Conservation (phyloP, 495 filamentous ascomycete genomes). For the Aspergillus mulundensis region DNA sequence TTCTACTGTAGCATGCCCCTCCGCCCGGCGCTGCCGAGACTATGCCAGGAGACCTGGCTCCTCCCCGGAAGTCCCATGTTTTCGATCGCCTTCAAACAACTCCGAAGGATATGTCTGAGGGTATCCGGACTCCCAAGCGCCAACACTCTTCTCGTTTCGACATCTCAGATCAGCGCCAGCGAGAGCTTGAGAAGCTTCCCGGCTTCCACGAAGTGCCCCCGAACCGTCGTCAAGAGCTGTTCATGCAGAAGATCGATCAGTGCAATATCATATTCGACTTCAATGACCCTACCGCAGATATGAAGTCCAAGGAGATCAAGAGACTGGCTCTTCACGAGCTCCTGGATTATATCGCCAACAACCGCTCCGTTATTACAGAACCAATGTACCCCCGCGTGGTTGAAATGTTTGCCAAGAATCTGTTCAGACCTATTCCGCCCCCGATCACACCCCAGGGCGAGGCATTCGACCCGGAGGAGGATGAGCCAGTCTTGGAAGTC, state of each 20-base stretch:
- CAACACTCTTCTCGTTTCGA: conserved; percentile 98
- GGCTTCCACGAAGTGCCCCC: conserved; percentile 99
- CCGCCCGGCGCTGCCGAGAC: conserved; percentile 93
- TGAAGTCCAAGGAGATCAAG: conserved; percentile 99
- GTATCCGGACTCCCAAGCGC: conserved; percentile 88
- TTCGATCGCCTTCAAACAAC: conserved; percentile 90
- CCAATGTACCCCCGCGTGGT: conserved; percentile 98
- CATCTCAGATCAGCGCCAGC: conserved; percentile 84
- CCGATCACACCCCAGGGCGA: conserved; percentile 97
- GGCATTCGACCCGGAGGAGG: conserved; percentile 97
- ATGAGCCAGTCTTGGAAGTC: conserved; percentile 96
- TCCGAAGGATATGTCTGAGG: conserved; percentile 93
- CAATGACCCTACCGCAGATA: conserved; percentile 95
- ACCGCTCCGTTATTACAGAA: conserved; percentile 96
- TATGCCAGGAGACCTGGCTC: conserved; percentile 96
- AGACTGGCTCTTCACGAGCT: conserved; percentile 93
- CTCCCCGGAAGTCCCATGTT: conserved; percentile 86
- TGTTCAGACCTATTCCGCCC: conserved; percentile 94
- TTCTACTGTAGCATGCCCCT: conserved; percentile 69
- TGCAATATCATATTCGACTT: conserved; percentile 99
- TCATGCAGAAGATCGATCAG: conserved; percentile 99
- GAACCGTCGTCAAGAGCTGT: conserved; percentile 90
- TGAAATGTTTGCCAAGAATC: conserved; percentile 98
- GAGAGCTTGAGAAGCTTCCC: conserved; percentile 93
- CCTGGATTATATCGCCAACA: conserved; percentile 97